Base-by-base conservation (phyloP, 441 rosid genomes). In the Pelargonium citronellum region DNA sequence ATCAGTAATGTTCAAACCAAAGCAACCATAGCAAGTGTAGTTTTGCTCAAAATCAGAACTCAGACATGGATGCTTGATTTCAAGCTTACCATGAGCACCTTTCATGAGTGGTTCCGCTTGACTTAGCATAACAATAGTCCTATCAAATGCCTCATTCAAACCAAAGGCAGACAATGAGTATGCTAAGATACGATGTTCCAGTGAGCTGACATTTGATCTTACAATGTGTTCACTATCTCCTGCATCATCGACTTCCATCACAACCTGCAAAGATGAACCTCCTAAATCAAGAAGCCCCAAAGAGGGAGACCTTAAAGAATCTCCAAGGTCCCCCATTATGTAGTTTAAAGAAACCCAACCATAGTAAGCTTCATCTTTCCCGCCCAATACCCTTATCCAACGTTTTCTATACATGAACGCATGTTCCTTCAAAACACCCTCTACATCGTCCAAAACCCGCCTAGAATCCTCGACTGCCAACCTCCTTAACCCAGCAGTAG, bases 291-390 rank as follows among this genome's bases (percentile, higher is more conserved):
- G 84, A 72, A 88, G 89, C 58, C 89, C 92, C 47, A 79, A 53
- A 10, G 84, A 77, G 22, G 83, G 69, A 9, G 69, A 75, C 16
- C 55, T 66, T 0, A 72, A 79, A 20, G 84, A 77, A 80, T 82
- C 81, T 13, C 78, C 77, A 24, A 86, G 80, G 24, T 66, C 74
- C 13, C 85, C 84, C 85, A 82, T 75, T 75, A 76, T 81, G 68
- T 82, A 86, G 65, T 86, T 85, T 68, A 82, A 77, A 74, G 89
- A 86, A 74, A 83, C 80, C 92, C 90, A 88, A 15, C 87, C 87
- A 74, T 82, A 86, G 67, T 83, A 88, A 13, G 87, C 90, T 79
- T 88, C 90, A 47, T 88, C 87, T 71, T 79, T 79, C 74, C 90
- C 89, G 46, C 81, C 79, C 85, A 88, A 77, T 57, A 85, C 79